Evolutionary conservation across 2,329 filamentous ascomycete species (phyloP), one percentile per base, ranked within the genome.

Genomic region (Aspergillus transmontanensis): DNA sequence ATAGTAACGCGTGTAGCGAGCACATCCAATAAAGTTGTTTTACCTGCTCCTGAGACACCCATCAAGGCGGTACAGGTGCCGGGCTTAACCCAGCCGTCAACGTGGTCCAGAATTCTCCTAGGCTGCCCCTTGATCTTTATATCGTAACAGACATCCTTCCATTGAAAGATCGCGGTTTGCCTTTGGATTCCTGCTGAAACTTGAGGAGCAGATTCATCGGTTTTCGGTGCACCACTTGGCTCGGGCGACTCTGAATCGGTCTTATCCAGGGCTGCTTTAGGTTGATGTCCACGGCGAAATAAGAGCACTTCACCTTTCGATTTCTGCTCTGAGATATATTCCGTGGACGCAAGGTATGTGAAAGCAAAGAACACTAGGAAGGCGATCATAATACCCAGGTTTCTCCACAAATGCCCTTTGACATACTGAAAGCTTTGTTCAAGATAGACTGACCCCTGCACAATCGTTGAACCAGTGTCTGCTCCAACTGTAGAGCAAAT

Each of bases 1-100:
- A 94, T 94, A 0, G 91, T 93, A 6, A 90, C 90, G 74, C 94
- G 89, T 61, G 90, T 91, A 43, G 94, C 94, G 66, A 97, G 83
- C 34, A 91, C 91, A 77, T 97, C 92, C n/a, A 97, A 82, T n/a
- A 97, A 85, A 0, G 93, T 96, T 0, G 94, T 97, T 78, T 97
- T 97, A 57, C 94, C 94, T 14, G 94, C 94, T 66, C 94, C 93
- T 28, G 90, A 93, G 5, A 93, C 92, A 79, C 92, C 90, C 93
- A 96, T 96, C 5, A 96, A 83, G 23, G 92, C 93, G 6, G 93
- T 97, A 58, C 96, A 76, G 12, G 92, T 96, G 60, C 94, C 94
- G 2, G 94, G 93, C 78, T 96, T 95, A 61, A 97, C 93, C 91
- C 92, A 97, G 32, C 94, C 94, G 72, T 96, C 91, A 16, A 97